Conservation (phyloP, 73 alveolate species). For the Paramecium octaurelia region DNA sequence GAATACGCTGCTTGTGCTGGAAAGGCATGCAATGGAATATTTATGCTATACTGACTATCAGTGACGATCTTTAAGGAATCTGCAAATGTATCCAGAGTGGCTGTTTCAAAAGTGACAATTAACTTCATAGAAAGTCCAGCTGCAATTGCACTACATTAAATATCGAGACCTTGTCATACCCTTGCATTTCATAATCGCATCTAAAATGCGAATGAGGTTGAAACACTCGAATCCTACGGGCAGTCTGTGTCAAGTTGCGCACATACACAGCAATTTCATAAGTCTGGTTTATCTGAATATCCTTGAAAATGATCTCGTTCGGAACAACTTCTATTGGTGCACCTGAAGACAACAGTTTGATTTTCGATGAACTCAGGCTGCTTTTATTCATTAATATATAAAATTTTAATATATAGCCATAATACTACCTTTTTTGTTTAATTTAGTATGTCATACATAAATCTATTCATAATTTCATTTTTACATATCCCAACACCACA, state of each 20-base stretch:
- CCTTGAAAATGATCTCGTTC: conserved; percentile 88
- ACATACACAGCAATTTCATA: conserved; percentile 95
- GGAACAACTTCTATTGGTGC: conserved; percentile 89
- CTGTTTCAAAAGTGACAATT: conserved; percentile 96
- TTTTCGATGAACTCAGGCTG: conserved; percentile 9
- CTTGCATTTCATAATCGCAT: conserved; percentile 79
- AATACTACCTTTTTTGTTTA: not conserved
- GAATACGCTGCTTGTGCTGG: conserved; percentile 87
- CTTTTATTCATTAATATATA: conserved; percentile 15
- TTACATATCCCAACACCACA: not conserved
- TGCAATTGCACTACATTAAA: conserved; percentile 77
- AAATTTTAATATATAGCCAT: not conserved
- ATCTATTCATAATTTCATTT: not conserved
- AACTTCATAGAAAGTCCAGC: conserved; percentile 95
- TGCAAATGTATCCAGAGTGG: conserved; percentile 88
- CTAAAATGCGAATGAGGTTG: conserved; percentile 92
- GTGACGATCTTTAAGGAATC: conserved; percentile 86
- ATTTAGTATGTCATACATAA: not conserved
- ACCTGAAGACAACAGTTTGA: conserved; percentile 40
- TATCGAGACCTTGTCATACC: not conserved
- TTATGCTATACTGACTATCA: conserved; percentile 81
- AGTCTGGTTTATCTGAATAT: conserved; percentile 91
- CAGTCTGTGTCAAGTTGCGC: conserved; percentile 88
- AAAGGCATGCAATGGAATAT: conserved; percentile 91
- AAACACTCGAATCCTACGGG: conserved; percentile 85